Evolutionary conservation across 2,329 filamentous ascomycete species (phyloP).

Genomic region (Colletotrichum filicis): DNA sequence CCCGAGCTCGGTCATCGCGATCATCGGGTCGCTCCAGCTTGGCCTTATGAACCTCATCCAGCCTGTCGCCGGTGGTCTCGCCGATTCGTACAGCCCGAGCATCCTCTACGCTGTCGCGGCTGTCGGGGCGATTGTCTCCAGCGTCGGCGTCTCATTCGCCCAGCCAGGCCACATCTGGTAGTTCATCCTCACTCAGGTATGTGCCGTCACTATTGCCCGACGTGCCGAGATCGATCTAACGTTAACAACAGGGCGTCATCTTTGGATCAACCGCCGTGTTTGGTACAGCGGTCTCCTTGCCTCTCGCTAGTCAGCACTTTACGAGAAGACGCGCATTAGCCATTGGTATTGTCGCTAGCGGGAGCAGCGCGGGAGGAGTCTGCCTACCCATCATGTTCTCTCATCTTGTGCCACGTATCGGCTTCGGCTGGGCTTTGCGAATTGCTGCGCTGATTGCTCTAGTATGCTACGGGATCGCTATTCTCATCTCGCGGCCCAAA

Average conservation of each 20-base stretch:
- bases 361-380: slow-evolving; percentile 28
- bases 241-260: slow-evolving; percentile 46
- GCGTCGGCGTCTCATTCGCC: slow-evolving; percentile 21
- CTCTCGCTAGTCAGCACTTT: slow-evolving; percentile 49
- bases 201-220: slow-evolving; percentile 40
- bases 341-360: slow-evolving; percentile 41
- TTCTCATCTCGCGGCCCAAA: slow-evolving; percentile 47
- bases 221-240: slow-evolving; percentile 34
- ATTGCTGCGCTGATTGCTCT: slow-evolving; percentile 55
- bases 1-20: slow-evolving; percentile 52
- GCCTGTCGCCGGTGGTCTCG: slow-evolving; percentile 51
- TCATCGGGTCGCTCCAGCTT: slow-evolving; percentile 56
- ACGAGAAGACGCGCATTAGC: slow-evolving; percentile 42
- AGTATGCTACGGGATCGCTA: slow-evolving; percentile 47
- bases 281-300: neutral
- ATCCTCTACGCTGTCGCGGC: slow-evolving; percentile 12
- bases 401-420: slow-evolving; percentile 57
- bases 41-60: slow-evolving; percentile 53
- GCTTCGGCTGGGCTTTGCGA: slow-evolving; percentile 63
- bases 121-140: slow-evolving; percentile 7
- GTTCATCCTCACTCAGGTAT: slow-evolving; percentile 46
- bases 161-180: slow-evolving; percentile 44
- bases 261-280: slow-evolving; percentile 20
- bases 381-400: slow-evolving; percentile 46
- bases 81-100: slow-evolving; percentile 43